Evolutionary conservation across 2,329 filamentous ascomycete species (phyloP), one percentile per base, ranked within the genome.

Genomic region (Raffaelea ambrosiae): DNA sequence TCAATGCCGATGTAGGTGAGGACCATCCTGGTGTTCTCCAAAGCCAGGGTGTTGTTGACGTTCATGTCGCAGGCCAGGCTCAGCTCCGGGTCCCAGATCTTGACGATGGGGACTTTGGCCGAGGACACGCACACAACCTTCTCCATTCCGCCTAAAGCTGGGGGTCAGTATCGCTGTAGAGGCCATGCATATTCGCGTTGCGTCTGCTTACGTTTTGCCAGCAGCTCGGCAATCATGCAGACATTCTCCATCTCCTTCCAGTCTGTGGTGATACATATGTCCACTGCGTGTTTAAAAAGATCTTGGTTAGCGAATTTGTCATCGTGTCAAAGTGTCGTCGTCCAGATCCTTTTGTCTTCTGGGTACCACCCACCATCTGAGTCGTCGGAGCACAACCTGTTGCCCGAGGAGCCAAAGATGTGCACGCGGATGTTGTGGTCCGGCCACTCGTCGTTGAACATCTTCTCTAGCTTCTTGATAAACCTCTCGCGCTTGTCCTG

Each of bases 11-110:
- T 88, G 66, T 98, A 98, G 1, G 89, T 95, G 62, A 90, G 88
- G 58, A 98, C 93, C 90, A 98, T 95, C 44, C 90, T 82, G 14
- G 93, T 98, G 60, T 98, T 98, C 65, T 97, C 90, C 52, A 98
- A 72, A 4, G 93, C 93, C 46, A 94, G 68, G 0, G 90, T 93
- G 59, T 97, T 98, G 70, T 98, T 98, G 68, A 98, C 90, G 58
- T 98, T 98, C 84, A 98, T 93, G 63, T 98, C 93, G 64, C 90
- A 96, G 16, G 89, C 86, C 44, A 98, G 73, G 54, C 83, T 74
- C 49, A 96, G 73, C 63, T 95, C 88, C 3, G 93, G 93, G 63
- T 98, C 93, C 90, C 93, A 98, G 48, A 95, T 87, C 71, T 97
- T 97, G 57, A 98, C 93, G 60, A 98, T 98, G 4, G 93, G 91